A percentile compares a stretch with the other conserved stretches of the same genome.
Evolutionary conservation across 2,329 filamentous ascomycete species (phyloP).

Genomic region (Cladosporium halotolerans): DNA sequence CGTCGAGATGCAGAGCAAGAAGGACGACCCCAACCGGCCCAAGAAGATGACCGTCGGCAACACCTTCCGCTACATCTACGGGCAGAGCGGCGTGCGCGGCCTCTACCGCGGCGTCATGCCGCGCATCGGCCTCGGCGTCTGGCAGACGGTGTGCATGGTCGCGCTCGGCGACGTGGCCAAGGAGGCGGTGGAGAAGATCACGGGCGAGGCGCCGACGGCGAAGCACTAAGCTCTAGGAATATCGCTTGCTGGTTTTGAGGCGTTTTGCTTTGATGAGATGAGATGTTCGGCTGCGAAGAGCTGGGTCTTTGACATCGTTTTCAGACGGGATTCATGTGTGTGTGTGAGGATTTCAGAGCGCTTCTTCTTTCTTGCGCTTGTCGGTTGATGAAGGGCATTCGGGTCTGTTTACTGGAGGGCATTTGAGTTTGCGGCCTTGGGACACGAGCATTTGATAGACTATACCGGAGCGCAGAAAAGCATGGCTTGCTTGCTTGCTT

Average conservation of each 20-base stretch:
- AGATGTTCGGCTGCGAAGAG: too few relatives aligned
- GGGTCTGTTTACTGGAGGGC: too few relatives aligned
- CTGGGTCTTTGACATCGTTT: background rate
- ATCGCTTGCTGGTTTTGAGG: too few relatives aligned
- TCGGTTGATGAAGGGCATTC: background rate
- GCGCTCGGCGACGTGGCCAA: conserved; percentile 82
- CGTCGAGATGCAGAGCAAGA: conserved; percentile 99
- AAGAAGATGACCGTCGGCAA: conserved; percentile 98
- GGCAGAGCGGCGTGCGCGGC: conserved; percentile 78
- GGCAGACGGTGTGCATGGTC: conserved; percentile 99
- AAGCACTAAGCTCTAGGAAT: conserved; percentile 48
- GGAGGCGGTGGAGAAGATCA: conserved; percentile 59
- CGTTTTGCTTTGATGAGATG: background rate
- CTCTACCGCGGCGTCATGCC: conserved; percentile 94
- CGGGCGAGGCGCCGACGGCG: conserved; percentile 56
- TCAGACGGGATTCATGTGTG: background rate
- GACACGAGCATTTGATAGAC: background rate
- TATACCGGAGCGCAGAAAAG: background rate
- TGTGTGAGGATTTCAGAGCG: background rate
- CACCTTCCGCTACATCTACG: conserved; percentile 77
- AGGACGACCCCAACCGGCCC: conserved; percentile 90
- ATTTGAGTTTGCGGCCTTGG: too few relatives aligned
- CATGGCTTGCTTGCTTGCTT: too few relatives aligned
- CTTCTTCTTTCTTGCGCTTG: background rate
- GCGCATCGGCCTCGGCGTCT: conserved; percentile 89